These are phyloP conservation scores for Cronartium quercuum DNA, from an alignment of 1,284 basidiomycete genomes.

Conservation along the genomic window DNA sequence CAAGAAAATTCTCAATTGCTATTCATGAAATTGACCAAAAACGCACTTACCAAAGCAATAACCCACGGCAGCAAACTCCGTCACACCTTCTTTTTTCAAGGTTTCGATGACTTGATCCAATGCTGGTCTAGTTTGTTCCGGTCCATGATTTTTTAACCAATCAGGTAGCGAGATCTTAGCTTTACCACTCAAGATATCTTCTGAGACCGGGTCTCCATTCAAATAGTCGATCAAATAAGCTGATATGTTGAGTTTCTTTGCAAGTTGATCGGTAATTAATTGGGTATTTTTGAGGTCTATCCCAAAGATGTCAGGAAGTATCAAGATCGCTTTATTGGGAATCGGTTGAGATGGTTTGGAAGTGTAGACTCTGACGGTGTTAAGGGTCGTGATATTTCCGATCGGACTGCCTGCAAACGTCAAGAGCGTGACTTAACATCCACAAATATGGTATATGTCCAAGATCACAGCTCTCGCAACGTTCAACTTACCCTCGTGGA, in stretches of 20 bases:
- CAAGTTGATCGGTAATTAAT: constrained; percentile 15
- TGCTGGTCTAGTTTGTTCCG: not conserved
- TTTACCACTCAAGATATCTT: not conserved
- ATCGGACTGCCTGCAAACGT: constrained; percentile 1
- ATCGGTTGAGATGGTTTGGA: constrained; percentile 6
- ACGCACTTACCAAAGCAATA: constrained; percentile 32
- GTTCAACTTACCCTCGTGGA: too few relatives aligned
- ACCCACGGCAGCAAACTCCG: constrained; percentile 1
- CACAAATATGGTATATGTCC: too few relatives aligned
- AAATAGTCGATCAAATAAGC: constrained; percentile 28
- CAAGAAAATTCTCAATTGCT: not conserved
- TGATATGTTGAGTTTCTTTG: not conserved
- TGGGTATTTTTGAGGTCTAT: constrained; percentile 8
- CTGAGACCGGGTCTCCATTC: constrained; percentile 1
- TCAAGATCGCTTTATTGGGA: constrained; percentile 12
- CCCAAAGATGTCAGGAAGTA: constrained; percentile 29
- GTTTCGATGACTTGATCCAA: constrained; percentile 12
- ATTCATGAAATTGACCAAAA: not conserved
- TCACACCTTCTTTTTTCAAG: constrained; percentile 6
- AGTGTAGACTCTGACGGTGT: constrained; percentile 21
- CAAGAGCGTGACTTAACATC: too few relatives aligned
- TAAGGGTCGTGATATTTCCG: constrained; percentile 3
- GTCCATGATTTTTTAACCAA: not conserved
- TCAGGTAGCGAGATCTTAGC: not conserved
- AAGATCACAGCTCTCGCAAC: too few relatives aligned